phyloP scores from a whole-genome alignment of 2,329 filamentous ascomycete genomes.

The Decorospora gaudefroyi region DNA sequence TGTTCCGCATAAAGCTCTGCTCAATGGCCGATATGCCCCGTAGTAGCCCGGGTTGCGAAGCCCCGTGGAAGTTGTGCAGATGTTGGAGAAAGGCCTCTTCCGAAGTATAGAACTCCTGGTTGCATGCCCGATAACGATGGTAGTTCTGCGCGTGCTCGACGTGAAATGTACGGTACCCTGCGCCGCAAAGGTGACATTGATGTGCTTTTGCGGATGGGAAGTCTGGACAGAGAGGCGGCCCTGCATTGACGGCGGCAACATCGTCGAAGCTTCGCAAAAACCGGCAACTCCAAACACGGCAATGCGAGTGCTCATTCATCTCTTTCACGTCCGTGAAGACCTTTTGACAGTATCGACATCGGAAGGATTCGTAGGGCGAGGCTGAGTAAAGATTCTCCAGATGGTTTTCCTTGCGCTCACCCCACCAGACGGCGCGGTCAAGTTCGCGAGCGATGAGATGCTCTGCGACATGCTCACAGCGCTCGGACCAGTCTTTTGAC shows the following conservation, averaged over 20 bases:
- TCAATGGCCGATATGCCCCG: slow-evolving; percentile 38
- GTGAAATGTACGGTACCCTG: slow-evolving; percentile 39
- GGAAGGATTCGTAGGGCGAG: slow-evolving; percentile 37
- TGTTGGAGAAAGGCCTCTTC: slow-evolving; percentile 44
- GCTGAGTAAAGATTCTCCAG: slow-evolving; percentile 40
- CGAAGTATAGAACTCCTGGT: slow-evolving; percentile 42
- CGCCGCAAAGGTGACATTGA: slow-evolving; percentile 44
- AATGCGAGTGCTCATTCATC: slow-evolving; percentile 43
- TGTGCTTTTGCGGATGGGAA: slow-evolving; percentile 44
- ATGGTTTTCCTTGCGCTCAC: slow-evolving; percentile 39
- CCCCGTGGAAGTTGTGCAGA: slow-evolving; percentile 41
- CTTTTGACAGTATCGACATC: slow-evolving; percentile 43
- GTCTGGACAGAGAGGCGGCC: slow-evolving; percentile 39
- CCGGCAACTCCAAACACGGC: slow-evolving; percentile 45
- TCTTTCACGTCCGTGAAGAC: slow-evolving; percentile 38
- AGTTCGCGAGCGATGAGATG: slow-evolving; percentile 38
- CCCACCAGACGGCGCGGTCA: slow-evolving; percentile 41
- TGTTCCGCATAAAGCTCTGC: slow-evolving; percentile 44
- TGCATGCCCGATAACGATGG: slow-evolving; percentile 41
- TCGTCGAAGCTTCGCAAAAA: slow-evolving; percentile 43
- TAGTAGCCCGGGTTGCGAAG: slow-evolving; percentile 33
- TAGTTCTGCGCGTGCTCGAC: slow-evolving; percentile 43
- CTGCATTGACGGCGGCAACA: slow-evolving; percentile 39
- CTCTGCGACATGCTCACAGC: slow-evolving; percentile 42
- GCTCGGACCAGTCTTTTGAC: slow-evolving; percentile 39